A percentile compares a stretch with the other conserved stretches of the same genome.
Evolutionary conservation across 2,329 filamentous ascomycete genomes (phyloP).

Genomic region (Aspergillus sp.): DNA sequence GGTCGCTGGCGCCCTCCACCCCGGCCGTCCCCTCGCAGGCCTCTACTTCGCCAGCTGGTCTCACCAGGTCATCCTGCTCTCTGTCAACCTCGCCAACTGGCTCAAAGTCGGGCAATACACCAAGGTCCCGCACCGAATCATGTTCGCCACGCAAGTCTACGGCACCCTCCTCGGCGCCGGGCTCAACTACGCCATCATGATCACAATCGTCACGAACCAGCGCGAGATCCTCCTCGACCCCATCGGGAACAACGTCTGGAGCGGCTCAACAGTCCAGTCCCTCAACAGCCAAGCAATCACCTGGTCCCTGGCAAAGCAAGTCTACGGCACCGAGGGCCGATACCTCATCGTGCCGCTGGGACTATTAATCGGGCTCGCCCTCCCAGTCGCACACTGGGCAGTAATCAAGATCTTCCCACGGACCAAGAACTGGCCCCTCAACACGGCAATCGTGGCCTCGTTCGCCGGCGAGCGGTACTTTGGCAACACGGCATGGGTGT

Average conservation of each 20-base stretch:
- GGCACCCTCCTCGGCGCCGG: conserved; percentile 56
- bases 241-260: conserved; percentile 54
- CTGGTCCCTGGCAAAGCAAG: conserved; percentile 53
- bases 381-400: conserved; percentile 47
- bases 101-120: conserved; percentile 32
- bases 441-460: conserved; percentile 6
- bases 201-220: conserved; percentile 52
- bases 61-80: conserved; percentile 27
- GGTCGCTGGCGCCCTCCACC: conserved; percentile 25
- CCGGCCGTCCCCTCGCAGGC: conserved; percentile 25
- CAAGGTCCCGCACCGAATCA: conserved; percentile 56
- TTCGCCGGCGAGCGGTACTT: conserved; percentile 4
- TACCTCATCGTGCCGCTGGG: conserved; percentile 55
- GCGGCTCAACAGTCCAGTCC: conserved; percentile 51
- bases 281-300: conserved; percentile 38
- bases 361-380: conserved; percentile 48
- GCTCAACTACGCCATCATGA: conserved; percentile 59
- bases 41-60: conserved; percentile 32
- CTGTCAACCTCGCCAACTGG: conserved; percentile 25
- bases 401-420: conserved; percentile 18
- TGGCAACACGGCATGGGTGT: conserved; percentile 6
- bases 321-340: conserved; percentile 49
- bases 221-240: conserved; percentile 48
- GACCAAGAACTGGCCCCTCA: conserved; percentile 9
- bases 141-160: conserved; percentile 59